These are phyloP conservation scores for Colletotrichum sp. DNA, from an alignment of 2,329 filamentous ascomycete genomes.

Conservation along the genomic window DNA sequence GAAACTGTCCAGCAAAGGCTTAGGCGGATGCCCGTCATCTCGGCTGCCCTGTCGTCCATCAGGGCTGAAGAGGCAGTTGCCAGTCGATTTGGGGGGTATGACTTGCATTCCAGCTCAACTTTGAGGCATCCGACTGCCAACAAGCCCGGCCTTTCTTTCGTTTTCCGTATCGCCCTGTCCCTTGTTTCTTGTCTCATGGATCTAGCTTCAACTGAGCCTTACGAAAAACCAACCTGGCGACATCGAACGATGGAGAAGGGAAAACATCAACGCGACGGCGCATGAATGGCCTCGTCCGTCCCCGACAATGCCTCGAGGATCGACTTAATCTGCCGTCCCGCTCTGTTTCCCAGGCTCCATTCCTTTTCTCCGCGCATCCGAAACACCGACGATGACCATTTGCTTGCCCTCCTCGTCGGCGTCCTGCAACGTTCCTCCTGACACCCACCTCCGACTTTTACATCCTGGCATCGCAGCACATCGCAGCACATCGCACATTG, in stretches of 20 bases:
- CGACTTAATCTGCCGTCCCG: background rate
- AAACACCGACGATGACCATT: background rate
- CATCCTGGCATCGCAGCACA: background rate
- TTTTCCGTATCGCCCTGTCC: background rate
- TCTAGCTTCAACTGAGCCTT: conserved; percentile 5
- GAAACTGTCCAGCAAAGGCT: background rate
- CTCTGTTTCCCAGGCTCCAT: background rate
- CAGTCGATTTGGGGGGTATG: background rate
- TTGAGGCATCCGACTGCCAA: background rate
- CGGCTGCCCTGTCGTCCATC: background rate
- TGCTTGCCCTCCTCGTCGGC: background rate
- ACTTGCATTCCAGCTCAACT: background rate
- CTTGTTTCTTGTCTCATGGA: background rate
- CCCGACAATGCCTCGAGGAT: background rate
- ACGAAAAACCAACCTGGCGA: background rate
- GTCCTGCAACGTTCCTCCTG: conserved; percentile 3
- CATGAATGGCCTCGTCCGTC: background rate
- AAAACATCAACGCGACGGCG: background rate
- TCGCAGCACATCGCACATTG: background rate
- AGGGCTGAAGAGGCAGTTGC: background rate
- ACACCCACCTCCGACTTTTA: background rate
- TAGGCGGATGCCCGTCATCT: background rate
- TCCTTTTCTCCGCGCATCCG: background rate
- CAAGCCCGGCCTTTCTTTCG: background rate
- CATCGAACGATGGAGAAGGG: background rate